Conservation (phyloP, 352 stramenopile species). For the Elongisporangium senticosum region DNA sequence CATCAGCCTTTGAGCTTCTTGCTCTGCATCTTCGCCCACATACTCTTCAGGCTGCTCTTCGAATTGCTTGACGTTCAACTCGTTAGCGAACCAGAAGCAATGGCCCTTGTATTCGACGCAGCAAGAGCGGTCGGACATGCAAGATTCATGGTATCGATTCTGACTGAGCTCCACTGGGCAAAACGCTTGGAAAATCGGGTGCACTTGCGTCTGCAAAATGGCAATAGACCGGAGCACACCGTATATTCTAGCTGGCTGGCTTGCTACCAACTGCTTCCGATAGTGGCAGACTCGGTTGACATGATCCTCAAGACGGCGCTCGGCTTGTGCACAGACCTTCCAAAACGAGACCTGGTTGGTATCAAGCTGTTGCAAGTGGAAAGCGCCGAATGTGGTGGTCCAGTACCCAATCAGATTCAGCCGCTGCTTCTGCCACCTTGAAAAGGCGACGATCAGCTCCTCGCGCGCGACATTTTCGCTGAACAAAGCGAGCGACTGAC, state of each 20-base stretch:
- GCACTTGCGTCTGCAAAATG: conserved; percentile 18
- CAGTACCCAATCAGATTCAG: conserved; percentile 44
- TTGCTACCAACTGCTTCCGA: conserved; percentile 21
- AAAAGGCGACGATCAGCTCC: conserved; percentile 20
- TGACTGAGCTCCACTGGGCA: conserved; percentile 54
- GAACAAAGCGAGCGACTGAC: background rate
- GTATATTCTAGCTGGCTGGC: conserved; percentile 12
- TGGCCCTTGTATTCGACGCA: conserved; percentile 36
- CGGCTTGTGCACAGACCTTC: conserved; percentile 25
- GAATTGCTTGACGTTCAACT: conserved; percentile 31
- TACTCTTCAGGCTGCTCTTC: conserved; percentile 21
- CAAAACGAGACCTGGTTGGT: conserved; percentile 33
- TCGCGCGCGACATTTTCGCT: conserved; percentile 3
- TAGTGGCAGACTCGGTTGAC: conserved; percentile 8
- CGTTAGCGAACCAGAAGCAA: conserved; percentile 39
- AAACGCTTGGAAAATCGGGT: conserved; percentile 38
- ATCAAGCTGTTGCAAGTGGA: conserved; percentile 44
- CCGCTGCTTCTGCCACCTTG: conserved; percentile 33
- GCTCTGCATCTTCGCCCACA: conserved; percentile 25
- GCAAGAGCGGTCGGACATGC: conserved; percentile 17
- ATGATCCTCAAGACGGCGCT: conserved; percentile 22
- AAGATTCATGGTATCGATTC: conserved; percentile 25
- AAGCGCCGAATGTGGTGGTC: conserved; percentile 35
- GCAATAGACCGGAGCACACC: conserved; percentile 25
- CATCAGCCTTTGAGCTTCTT: conserved; percentile 25